Percentiles rank a stretch among this genome's conserved stretches.
phyloP scores from a whole-genome alignment of 331 rosid genomes.

The Acacia pycnantha region DNA sequence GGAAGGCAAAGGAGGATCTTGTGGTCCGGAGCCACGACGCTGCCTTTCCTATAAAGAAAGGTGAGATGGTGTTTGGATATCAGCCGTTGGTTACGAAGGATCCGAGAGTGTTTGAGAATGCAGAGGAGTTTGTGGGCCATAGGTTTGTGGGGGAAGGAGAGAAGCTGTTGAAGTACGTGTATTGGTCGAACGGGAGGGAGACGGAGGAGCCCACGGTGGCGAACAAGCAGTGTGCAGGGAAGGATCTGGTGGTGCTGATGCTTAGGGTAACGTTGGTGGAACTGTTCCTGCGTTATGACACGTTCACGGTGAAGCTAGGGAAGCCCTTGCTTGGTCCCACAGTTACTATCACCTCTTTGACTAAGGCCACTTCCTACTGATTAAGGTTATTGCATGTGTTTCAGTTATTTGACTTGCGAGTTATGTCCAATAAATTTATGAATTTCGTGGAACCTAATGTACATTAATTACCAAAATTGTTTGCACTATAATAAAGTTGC shows the following conservation, averaged over 20 bases:
- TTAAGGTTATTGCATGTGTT: neutral
- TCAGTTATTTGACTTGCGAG: neutral
- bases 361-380: slow-evolving; percentile 31
- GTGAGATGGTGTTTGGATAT: slow-evolving; percentile 74
- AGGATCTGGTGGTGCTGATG: slow-evolving; percentile 59
- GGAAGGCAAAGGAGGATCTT: slow-evolving; percentile 62
- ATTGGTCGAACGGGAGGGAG: slow-evolving; percentile 72
- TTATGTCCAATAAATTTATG: neutral
- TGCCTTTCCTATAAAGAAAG: slow-evolving; percentile 48
- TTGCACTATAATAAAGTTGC: neutral
- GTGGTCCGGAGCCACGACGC: slow-evolving; percentile 61
- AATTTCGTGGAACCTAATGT: neutral
- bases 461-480: neutral
- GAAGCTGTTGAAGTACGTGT: neutral
- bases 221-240: slow-evolving; percentile 71
- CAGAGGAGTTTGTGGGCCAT: slow-evolving; percentile 47
- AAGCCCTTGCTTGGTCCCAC: slow-evolving; percentile 26
- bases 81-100: slow-evolving; percentile 68
- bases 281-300: slow-evolving; percentile 64
- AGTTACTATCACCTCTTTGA: slow-evolving; percentile 43
- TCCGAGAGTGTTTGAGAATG: slow-evolving; percentile 43
- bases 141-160: slow-evolving; percentile 43
- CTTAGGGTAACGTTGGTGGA: slow-evolving; percentile 65
- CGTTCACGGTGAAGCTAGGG: slow-evolving; percentile 40
- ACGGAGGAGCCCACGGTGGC: slow-evolving; percentile 42